Conservation (phyloP, 495 filamentous ascomycete species). For the Talaromyces adpressus region DNA sequence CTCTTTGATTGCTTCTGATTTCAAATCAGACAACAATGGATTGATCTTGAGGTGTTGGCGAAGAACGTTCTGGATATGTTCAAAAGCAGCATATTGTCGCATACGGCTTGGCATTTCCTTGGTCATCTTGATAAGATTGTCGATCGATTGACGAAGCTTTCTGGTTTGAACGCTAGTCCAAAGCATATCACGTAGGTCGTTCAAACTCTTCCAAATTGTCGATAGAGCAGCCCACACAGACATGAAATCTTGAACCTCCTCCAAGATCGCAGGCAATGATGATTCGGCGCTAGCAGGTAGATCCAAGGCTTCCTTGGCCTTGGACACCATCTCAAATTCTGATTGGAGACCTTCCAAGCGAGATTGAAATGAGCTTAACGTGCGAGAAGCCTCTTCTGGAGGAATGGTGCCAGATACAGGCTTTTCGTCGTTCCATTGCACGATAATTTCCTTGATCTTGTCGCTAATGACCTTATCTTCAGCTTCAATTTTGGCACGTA, state of each 20-base stretch:
- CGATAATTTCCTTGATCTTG: conserved; percentile 76
- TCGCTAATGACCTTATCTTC: conserved; percentile 86
- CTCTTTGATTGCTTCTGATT: conserved; percentile 93
- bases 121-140: conserved; percentile 91
- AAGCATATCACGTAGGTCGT: conserved; percentile 82
- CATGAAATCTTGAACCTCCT: conserved; percentile 98
- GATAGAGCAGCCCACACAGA: conserved; percentile 93
- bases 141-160: conserved; percentile 81
- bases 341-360: conserved; percentile 74
- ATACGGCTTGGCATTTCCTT: conserved; percentile 99
- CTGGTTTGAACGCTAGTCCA: conserved; percentile 92
- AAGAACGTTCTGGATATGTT: conserved; percentile 91
- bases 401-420: conserved; percentile 90
- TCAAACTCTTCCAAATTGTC: conserved; percentile 94
- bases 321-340: conserved; percentile 89
- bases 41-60: conserved; percentile 86
- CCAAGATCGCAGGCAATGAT: conserved; percentile 69
- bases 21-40: conserved; percentile 77
- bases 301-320: conserved; percentile 93
- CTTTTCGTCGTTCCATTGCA: conserved; percentile 90
- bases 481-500: conserved; percentile 90
- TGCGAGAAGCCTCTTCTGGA: conserved; percentile 75
- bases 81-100: conserved; percentile 98
- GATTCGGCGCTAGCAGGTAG: conserved; percentile 72
- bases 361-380: conserved; percentile 70